Evolutionary conservation across 2,329 filamentous ascomycete species (phyloP).

Genomic region (Fusarium robinianum): DNA sequence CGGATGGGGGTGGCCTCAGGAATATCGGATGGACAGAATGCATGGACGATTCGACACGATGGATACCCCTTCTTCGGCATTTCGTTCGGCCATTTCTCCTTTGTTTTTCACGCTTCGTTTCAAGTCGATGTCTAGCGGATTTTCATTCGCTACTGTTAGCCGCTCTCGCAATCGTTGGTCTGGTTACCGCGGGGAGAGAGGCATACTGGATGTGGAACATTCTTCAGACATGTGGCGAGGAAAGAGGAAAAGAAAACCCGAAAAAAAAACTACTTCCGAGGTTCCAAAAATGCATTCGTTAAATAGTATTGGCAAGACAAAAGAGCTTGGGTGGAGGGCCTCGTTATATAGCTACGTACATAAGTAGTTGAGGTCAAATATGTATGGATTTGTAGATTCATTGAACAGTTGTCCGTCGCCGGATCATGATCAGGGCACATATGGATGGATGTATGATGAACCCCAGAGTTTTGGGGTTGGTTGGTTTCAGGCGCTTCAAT

Average conservation of each 20-base stretch:
- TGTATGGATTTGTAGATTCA: conserved; percentile 41
- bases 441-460: no score
- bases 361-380: conserved; percentile 17
- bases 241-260: conserved; percentile 26
- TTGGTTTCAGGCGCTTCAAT: no score
- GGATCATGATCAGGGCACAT: conserved; percentile 45
- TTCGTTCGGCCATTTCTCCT: conserved; percentile 30
- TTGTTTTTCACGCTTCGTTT: conserved; percentile 25
- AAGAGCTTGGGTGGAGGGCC: conserved; percentile 1
- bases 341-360: conserved; percentile 24
- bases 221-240: no score
- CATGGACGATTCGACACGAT: conserved; percentile 51
- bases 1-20: conserved; percentile 32
- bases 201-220: no score
- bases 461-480: no score
- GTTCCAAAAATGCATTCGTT: no score
- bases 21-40: conserved; percentile 48
- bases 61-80: conserved; percentile 47
- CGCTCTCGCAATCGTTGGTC: conserved; percentile 29
- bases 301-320: no score
- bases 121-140: conserved; percentile 28
- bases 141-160: conserved; percentile 14
- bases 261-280: conserved; percentile 19
- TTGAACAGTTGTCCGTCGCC: conserved; percentile 49
- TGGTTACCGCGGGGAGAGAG: no score